These are phyloP conservation scores for Penicillium herquei DNA, from an alignment of 495 filamentous ascomycete species.

Conservation along the genomic window DNA sequence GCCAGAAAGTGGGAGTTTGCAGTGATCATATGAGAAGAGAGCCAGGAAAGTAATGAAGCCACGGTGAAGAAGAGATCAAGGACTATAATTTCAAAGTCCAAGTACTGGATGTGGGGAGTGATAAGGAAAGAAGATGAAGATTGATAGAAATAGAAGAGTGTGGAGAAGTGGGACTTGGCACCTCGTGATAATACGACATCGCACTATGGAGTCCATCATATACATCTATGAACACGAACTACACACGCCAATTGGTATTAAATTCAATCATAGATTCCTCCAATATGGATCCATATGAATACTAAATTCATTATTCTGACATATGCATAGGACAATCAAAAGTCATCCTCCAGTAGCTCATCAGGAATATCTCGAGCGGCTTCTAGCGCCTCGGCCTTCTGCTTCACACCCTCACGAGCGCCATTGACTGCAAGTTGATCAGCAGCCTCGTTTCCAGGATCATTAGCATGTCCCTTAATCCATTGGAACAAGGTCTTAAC, in stretches of 20 bases:
- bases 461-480: slow-evolving; percentile 77
- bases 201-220: no score
- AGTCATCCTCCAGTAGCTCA: slow-evolving; percentile 34
- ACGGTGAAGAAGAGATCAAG: not conserved
- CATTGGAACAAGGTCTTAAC: slow-evolving; percentile 72
- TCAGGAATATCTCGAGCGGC: slow-evolving; percentile 27
- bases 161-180: no score
- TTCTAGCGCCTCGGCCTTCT: slow-evolving; percentile 30
- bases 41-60: not conserved
- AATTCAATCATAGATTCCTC: no score
- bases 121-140: not conserved
- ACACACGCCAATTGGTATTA: no score
- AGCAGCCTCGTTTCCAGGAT: slow-evolving; percentile 73
- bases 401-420: slow-evolving; percentile 39
- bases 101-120: not conserved
- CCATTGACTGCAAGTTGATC: slow-evolving; percentile 73
- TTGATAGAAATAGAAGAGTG: not conserved
- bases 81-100: not conserved
- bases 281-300: no score
- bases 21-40: slow-evolving; percentile 24
- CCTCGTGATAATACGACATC: no score
- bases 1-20: slow-evolving; percentile 1
- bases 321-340: slow-evolving; percentile 10
- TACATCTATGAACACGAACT: no score
- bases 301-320: no score